A percentile compares a stretch with the other conserved stretches of the same genome.
Evolutionary conservation across 2,329 filamentous ascomycete genomes (phyloP).

Genomic region (Magnaporthiopsis poae): DNA sequence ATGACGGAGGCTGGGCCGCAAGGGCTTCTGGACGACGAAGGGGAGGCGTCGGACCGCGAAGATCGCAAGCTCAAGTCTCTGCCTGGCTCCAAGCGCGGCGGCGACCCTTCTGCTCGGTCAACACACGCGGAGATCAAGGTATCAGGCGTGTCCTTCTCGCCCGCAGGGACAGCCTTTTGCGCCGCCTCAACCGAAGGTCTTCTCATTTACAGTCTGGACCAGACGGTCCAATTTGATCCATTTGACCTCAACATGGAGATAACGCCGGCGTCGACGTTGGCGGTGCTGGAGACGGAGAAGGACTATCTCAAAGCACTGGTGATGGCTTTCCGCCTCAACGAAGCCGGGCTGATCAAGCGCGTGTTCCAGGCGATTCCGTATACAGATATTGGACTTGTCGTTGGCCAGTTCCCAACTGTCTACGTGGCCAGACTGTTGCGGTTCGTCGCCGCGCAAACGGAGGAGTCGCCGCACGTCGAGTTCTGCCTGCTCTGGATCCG

Average conservation of each 20-base stretch:
- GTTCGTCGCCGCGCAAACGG: conserved; percentile 78
- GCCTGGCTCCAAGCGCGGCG: conserved; percentile 75
- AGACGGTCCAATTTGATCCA: conserved; percentile 76
- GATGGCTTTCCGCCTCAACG: conserved; percentile 95
- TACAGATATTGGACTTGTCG: conserved; percentile 64
- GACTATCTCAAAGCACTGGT: conserved; percentile 87
- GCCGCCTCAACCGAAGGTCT: conserved; percentile 90
- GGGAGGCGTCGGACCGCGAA: conserved; percentile 81
- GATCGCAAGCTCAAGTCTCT: conserved; percentile 69
- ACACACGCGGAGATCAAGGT: conserved; percentile 76
- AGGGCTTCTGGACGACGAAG: conserved; percentile 76
- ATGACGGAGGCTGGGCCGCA: conserved; percentile 82
- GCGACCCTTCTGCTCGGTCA: conserved; percentile 69
- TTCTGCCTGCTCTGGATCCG: conserved; percentile 92
- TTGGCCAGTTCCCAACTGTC: conserved; percentile 68
- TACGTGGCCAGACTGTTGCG: conserved; percentile 79
- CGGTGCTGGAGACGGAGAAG: conserved; percentile 53
- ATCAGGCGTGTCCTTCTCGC: conserved; percentile 74
- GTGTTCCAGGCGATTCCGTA: conserved; percentile 79
- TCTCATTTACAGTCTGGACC: conserved; percentile 85
- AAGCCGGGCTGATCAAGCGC: conserved; percentile 66
- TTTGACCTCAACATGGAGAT: conserved; percentile 93
- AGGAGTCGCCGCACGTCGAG: conserved; percentile 85
- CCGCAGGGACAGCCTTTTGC: conserved; percentile 82
- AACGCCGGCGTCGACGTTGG: conserved; percentile 74